phyloP scores from a whole-genome alignment of 2,329 filamentous ascomycete species.

The Periconia sp. region DNA sequence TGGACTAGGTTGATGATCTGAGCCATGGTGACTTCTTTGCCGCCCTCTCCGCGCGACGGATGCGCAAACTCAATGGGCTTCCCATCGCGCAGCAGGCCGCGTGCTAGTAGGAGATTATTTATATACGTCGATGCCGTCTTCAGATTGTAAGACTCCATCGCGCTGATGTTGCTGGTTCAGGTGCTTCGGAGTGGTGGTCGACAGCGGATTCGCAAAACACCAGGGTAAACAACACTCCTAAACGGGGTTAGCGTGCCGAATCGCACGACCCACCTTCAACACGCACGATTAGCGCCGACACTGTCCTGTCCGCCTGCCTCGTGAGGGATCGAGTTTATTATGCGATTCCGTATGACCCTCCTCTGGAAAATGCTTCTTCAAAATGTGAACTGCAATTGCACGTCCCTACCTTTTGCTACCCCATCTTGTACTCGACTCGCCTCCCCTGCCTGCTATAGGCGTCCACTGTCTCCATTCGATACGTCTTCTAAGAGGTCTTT shows the following conservation, averaged over 20 bases:
- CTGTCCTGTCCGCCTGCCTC: too few relatives aligned
- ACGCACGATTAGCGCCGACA: too few relatives aligned
- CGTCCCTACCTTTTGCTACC: too few relatives aligned
- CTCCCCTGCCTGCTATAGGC: too few relatives aligned
- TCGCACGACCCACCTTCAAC: too few relatives aligned
- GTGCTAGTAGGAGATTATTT: constrained; percentile 69
- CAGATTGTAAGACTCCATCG: constrained; percentile 58
- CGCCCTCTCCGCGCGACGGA: constrained; percentile 68
- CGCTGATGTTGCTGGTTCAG: constrained; percentile 5
- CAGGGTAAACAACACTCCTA: constrained; percentile 12
- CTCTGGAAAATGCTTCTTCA: too few relatives aligned
- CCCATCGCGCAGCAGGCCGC: constrained; percentile 67
- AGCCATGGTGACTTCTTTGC: constrained; percentile 74
- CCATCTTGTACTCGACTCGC: too few relatives aligned
- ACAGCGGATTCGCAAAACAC: constrained; percentile 1
- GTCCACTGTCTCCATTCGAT: too few relatives aligned
- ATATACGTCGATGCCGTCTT: constrained; percentile 68
- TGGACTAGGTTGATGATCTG: constrained; percentile 92
- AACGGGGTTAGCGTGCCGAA: constrained; percentile 5
- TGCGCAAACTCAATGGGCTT: constrained; percentile 82
- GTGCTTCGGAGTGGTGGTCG: background rate
- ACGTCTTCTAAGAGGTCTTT: too few relatives aligned
- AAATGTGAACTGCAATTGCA: too few relatives aligned
- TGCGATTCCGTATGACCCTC: too few relatives aligned
- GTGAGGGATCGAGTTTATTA: too few relatives aligned